Evolutionary conservation across 1,139 yeast genomes (phyloP), one percentile per base, ranked within the genome.

Genomic region (Lodderomyces oxycetoniae): DNA sequence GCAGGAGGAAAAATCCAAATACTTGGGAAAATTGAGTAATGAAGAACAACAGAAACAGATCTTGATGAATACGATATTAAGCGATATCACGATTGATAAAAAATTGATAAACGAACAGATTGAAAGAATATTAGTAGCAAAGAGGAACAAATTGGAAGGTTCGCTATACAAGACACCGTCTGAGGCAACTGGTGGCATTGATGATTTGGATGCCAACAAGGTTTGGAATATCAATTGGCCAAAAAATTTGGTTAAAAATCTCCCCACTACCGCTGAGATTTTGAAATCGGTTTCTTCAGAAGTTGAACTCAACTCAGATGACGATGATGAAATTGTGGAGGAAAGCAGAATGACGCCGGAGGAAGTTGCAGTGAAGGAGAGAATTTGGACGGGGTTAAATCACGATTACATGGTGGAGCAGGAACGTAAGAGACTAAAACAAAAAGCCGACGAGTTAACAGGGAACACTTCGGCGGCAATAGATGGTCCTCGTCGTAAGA

Each of bases 361-460:
- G 31, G 96, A 91, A 45, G 71, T 77, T 9, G 46, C 36, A 59
- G 65, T 79, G 49, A 89, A 86, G 57, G 88, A 85, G 45, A 69
- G 81, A 41, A 75, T 88, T 4, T 91, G 98, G 97, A 77, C 84
- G 37, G 88, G 93, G 1, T 67, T 86, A 35, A 87, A 91, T 57
- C 85, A 84, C 40, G 97, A 89, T 22, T 93, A 79, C 50, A 63
- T 91, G 39, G 59, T 87, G 17, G 93, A 82, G 34, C 95, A 87
- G 57, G 97, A 91, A 49, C 77, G 77, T 47, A 88, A 87, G 54
- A 66, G 91, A 42, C 68, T 89, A 44, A 86, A 89, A 52, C 73
- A 74, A 34, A 95, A 89, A 52, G 93, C 96, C 0, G 98, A 93
- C 60, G 78, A 76, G 40, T 66, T 81, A 28, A 79, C 88, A 0